Evolutionary conservation across 306 rosid species (phyloP).

Genomic region (Hippophae tibetana): DNA sequence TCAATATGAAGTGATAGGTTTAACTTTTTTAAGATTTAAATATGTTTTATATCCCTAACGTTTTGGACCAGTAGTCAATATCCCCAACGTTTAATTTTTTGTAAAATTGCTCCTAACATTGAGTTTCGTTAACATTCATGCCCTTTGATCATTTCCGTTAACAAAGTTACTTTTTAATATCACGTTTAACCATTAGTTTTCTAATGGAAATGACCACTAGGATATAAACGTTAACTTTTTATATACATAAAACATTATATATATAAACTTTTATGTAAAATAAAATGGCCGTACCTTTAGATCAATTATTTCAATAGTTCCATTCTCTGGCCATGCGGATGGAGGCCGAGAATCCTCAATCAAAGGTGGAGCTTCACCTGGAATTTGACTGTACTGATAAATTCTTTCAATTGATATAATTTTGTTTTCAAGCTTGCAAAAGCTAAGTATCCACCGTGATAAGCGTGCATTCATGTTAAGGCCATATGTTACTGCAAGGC

Average conservation of each 20-base stretch:
- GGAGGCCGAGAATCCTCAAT: constrained; percentile 71
- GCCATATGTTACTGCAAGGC: constrained; percentile 90
- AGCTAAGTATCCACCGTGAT: constrained; percentile 94
- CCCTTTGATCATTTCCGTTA: too few species aligned
- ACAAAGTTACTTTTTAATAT: too few species aligned
- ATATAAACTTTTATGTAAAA: neutral
- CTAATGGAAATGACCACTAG: too few species aligned
- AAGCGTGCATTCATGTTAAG: constrained; percentile 75
- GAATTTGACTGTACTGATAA: constrained; percentile 85
- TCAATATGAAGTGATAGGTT: too few species aligned
- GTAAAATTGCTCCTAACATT: too few species aligned
- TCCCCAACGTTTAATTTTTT: too few species aligned
- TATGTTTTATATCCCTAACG: too few species aligned
- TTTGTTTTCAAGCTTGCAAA: constrained; percentile 97
- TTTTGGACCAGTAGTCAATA: too few species aligned
- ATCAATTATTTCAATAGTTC: constrained; percentile 61
- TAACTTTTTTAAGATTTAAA: too few species aligned
- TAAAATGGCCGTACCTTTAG: constrained; percentile 49
- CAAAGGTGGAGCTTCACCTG: constrained; percentile 63
- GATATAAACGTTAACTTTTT: neutral
- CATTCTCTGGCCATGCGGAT: constrained; percentile 71
- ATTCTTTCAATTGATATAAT: constrained; percentile 93
- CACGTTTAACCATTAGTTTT: too few species aligned
- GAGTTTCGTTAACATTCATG: too few species aligned
- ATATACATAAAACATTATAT: neutral